Conservation (phyloP, 73 alveolate species). For the Paramecium sonneborni region DNA sequence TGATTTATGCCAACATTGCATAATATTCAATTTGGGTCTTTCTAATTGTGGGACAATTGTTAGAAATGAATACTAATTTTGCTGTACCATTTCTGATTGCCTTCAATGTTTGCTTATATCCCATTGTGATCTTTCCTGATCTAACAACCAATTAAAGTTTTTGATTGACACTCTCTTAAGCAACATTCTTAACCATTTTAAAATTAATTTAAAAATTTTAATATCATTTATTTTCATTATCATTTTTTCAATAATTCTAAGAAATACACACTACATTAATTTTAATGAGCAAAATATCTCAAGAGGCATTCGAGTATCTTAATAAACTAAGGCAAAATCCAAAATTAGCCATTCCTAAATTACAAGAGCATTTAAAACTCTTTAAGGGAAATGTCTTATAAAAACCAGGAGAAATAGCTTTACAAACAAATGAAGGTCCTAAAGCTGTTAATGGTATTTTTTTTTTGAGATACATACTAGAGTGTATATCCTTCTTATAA, state of each 20-base stretch:
- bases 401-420: slow-evolving; percentile 62
- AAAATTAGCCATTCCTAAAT: not conserved
- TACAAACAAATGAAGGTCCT: not conserved
- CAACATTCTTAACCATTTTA: slow-evolving; percentile 77
- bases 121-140: slow-evolving; percentile 96
- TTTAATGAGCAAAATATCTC: slow-evolving; percentile 26
- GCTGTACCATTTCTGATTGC: slow-evolving; percentile 94
- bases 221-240: not conserved
- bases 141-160: slow-evolving; percentile 95
- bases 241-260: not conserved
- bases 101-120: slow-evolving; percentile 96
- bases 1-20: slow-evolving; percentile 91
- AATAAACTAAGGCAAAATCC: slow-evolving; percentile 56
- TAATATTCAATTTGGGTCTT: slow-evolving; percentile 98
- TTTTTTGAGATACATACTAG: slow-evolving; percentile 47
- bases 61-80: slow-evolving; percentile 89
- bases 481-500: slow-evolving; percentile 75
- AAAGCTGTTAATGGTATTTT: not conserved
- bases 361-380: not conserved
- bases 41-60: slow-evolving; percentile 98
- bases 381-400: slow-evolving; percentile 58
- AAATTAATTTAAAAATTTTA: slow-evolving; percentile 63
- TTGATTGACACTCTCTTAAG: slow-evolving; percentile 91
- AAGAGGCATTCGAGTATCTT: slow-evolving; percentile 51
- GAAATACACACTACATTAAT: not conserved